phyloP scores from a whole-genome alignment of 768 basidiomycete species.

The Tephrocybe sp. region DNA sequence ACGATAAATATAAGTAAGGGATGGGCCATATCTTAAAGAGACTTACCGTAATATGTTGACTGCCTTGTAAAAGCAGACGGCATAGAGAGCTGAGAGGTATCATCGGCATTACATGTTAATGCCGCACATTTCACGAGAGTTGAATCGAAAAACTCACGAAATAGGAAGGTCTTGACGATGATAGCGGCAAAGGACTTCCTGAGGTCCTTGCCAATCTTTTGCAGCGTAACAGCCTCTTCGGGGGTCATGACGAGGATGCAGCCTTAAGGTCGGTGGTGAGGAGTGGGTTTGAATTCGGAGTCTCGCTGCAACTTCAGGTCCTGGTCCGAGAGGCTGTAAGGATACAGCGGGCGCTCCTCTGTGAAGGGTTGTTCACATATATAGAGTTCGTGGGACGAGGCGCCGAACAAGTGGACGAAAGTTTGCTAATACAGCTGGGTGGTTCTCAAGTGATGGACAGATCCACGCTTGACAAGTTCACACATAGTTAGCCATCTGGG shows the following conservation, averaged over 20 bases:
- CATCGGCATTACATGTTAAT: background rate
- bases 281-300: background rate
- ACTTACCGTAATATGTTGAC: conserved; percentile 1
- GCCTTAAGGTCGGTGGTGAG: background rate
- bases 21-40: background rate
- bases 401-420: no score
- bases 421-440: no score
- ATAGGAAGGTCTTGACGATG: conserved; percentile 8
- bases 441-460: no score
- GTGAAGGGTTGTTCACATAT: no score
- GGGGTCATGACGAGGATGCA: background rate
- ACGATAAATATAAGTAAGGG: background rate
- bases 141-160: conserved; percentile 6
- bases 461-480: no score
- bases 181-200: conserved; percentile 10
- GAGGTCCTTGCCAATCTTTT: conserved; percentile 4
- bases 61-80: conserved; percentile 6
- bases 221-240: conserved; percentile 2
- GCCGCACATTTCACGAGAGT: background rate
- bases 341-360: no score
- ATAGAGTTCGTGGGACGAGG: no score
- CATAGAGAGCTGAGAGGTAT: background rate
- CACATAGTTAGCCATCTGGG: no score
- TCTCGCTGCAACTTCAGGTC: background rate
- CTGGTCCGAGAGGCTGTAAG: background rate